phyloP scores from a whole-genome alignment of 108 stramenopile genomes.

The Nitzschia inconspicua region DNA sequence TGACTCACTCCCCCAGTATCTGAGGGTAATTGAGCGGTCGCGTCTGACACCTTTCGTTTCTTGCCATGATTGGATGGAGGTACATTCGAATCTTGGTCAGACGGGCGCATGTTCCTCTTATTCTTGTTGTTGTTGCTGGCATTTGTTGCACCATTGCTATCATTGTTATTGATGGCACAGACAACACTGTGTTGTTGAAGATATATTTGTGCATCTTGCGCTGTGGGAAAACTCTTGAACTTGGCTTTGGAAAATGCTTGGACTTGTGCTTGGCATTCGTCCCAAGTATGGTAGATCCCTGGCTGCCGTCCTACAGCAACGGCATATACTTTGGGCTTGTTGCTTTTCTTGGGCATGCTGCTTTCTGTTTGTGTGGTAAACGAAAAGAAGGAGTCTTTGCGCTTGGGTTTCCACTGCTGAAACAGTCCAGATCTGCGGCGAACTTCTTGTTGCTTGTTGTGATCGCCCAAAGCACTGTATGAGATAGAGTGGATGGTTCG shows the following conservation, averaged over 20 bases:
- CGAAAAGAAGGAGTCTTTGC: no score
- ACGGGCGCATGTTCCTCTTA: no score
- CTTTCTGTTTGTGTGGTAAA: no score
- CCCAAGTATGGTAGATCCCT: conserved; percentile 73
- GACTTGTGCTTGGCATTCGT: conserved; percentile 64
- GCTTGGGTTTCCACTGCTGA: no score
- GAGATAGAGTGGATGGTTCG: no score
- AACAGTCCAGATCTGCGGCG: no score
- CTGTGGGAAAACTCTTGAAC: conserved; percentile 63
- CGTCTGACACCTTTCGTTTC: background rate
- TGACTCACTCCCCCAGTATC: no score
- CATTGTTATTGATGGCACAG: background rate
- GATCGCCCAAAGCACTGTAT: no score
- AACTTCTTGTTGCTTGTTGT: no score
- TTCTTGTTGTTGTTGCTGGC: background rate
- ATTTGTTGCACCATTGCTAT: background rate
- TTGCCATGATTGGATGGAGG: background rate
- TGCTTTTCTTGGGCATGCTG: conserved; percentile 3
- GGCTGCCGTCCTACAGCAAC: conserved; percentile 62
- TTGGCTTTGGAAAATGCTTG: conserved; percentile 52
- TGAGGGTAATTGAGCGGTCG: no score
- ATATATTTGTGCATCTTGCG: conserved; percentile 54
- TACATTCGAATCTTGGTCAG: no score
- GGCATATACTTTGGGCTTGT: conserved; percentile 65
- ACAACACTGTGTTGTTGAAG: no score